A percentile compares a stretch with the other conserved stretches of the same genome.
Conservation (phyloP, 2,329 filamentous ascomycete species). For the Aspergillus amoenus region DNA sequence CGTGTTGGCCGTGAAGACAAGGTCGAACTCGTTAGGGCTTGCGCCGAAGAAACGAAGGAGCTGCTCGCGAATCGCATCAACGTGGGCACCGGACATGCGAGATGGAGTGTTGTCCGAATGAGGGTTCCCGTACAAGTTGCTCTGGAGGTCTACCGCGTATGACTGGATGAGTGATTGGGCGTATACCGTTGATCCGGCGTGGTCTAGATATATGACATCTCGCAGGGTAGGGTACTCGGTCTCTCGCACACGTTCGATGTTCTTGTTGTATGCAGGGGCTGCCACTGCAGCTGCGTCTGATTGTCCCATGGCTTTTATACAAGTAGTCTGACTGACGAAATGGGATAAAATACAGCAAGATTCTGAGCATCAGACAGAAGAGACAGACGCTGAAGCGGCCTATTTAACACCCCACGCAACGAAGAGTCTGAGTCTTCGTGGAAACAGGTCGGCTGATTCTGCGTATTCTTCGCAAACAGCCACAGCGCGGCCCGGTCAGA, state of each 20-base stretch:
- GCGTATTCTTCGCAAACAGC: not conserved
- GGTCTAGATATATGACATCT: constrained; percentile 13
- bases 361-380: no score
- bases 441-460: not conserved
- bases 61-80: constrained; percentile 13
- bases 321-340: not conserved
- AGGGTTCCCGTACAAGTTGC: constrained; percentile 16
- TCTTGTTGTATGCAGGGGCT: not conserved
- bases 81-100: constrained; percentile 7
- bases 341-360: not conserved
- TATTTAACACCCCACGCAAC: not conserved
- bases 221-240: constrained; percentile 4
- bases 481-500: not conserved
- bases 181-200: constrained; percentile 16
- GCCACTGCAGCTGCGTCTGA: not conserved
- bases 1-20: constrained; percentile 16
- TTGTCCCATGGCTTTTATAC: not conserved
- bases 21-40: constrained; percentile 15
- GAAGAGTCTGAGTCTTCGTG: not conserved
- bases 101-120: constrained; percentile 17
- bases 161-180: constrained; percentile 12
- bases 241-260: not conserved
- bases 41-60: constrained; percentile 14
- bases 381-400: no score
- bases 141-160: constrained; percentile 10